These are phyloP conservation scores for Saccharomycopsis oosterbeekiorum DNA, from an alignment of 805 yeast species.

Conservation along the genomic window DNA sequence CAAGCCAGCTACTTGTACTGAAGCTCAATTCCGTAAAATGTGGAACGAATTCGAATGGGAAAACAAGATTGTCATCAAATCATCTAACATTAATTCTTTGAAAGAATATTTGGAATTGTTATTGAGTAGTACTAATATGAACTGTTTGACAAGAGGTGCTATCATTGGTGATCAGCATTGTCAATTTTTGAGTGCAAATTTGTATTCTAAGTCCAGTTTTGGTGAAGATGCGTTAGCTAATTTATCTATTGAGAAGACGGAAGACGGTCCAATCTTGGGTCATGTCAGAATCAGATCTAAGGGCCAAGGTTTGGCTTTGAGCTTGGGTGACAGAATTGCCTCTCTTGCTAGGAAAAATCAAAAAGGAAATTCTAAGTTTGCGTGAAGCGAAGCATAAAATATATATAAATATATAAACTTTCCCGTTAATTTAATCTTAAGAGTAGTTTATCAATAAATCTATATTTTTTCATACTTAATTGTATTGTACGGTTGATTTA, in stretches of 20 bases:
- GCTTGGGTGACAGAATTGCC: conserved; percentile 91
- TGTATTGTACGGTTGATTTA: too few species aligned
- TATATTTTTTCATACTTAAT: neutral
- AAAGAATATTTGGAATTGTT: conserved; percentile 71
- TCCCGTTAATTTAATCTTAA: neutral
- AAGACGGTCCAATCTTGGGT: conserved; percentile 72
- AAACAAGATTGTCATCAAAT: conserved; percentile 84
- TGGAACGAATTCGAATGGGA: conserved; percentile 99
- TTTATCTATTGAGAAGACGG: conserved; percentile 77
- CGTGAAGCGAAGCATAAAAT: neutral
- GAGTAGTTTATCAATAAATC: neutral
- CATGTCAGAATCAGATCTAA: conserved; percentile 94
- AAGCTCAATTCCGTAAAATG: conserved; percentile 87
- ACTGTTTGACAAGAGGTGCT: conserved; percentile 85
- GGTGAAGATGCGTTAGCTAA: conserved; percentile 98
- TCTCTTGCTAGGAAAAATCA: conserved; percentile 52
- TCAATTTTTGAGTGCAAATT: conserved; percentile 85
- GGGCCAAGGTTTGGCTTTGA: conserved; percentile 94
- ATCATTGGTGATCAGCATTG: conserved; percentile 74
- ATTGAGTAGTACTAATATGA: conserved; percentile 83
- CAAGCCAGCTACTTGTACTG: conserved; percentile 87
- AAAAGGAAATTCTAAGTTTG: neutral
- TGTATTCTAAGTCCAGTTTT: conserved; percentile 84
- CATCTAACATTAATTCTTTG: conserved; percentile 47
- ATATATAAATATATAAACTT: too few species aligned